Evolutionary conservation across 768 basidiomycete species (phyloP).

Genomic region (Mycena vulgaris): DNA sequence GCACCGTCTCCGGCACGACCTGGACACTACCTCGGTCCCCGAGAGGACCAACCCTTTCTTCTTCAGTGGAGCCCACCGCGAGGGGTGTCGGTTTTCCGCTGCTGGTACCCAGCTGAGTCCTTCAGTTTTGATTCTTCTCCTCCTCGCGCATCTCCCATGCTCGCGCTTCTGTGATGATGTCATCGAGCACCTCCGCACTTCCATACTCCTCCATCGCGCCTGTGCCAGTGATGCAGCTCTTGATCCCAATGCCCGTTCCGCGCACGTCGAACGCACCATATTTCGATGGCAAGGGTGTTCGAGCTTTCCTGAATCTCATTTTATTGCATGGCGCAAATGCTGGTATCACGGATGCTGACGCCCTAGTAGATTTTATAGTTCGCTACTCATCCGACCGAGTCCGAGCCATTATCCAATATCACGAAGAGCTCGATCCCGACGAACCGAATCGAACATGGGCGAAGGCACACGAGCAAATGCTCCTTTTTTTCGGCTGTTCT

Average conservation of each 20-base stretch:
- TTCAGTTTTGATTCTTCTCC: background rate
- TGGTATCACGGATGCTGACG: constrained; percentile 25
- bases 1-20: too few species aligned
- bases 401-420: background rate
- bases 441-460: constrained; percentile 15
- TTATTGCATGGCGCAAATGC: constrained; percentile 14
- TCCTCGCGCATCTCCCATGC: background rate
- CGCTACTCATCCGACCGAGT: constrained; percentile 22
- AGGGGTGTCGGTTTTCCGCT: constrained; percentile 32
- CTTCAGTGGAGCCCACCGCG: constrained; percentile 30
- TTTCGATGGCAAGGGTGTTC: background rate
- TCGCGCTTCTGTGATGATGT: background rate
- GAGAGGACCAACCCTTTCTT: constrained; percentile 1
- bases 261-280: constrained; percentile 14
- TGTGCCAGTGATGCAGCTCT: background rate
- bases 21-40: constrained; percentile 9
- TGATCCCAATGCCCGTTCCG: constrained; percentile 16
- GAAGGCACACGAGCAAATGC: background rate
- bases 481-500: constrained; percentile 2
- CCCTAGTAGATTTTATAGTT: constrained; percentile 23
- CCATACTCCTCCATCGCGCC: background rate
- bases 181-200: background rate
- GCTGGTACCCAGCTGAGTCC: constrained; percentile 17
- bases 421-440: constrained; percentile 18
- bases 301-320: constrained; percentile 2